Evolutionary conservation across 129 eudicot genomes (phyloP).

Genomic region (Logfia minima): DNA sequence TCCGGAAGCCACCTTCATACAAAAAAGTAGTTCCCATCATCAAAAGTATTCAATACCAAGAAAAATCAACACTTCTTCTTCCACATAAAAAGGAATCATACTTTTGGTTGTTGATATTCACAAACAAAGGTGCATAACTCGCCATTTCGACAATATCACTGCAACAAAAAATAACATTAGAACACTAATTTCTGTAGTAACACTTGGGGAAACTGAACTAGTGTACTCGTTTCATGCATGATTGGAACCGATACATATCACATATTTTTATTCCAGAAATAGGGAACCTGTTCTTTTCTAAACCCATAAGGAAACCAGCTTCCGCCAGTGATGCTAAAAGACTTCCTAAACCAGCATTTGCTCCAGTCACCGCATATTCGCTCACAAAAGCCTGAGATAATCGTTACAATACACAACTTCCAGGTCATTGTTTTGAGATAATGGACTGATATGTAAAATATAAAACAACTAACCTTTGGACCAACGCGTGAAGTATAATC

Average conservation of each 20-base stretch:
- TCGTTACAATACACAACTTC: not conserved
- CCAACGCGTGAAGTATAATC: constrained; percentile 70
- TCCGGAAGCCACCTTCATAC: constrained; percentile 73
- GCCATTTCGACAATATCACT: constrained; percentile 90
- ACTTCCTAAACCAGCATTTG: constrained; percentile 87
- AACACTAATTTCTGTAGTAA: not conserved
- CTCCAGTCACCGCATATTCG: constrained; percentile 91
- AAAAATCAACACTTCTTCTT: not conserved
- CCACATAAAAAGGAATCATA: constrained; percentile 22
- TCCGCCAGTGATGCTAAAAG: constrained; percentile 83
- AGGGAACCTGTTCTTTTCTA: constrained; percentile 84
- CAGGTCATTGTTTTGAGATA: constrained; percentile 2
- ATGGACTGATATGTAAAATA: not conserved
- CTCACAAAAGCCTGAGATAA: constrained; percentile 93
- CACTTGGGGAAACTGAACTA: not conserved
- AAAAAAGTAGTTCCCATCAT: constrained; percentile 1
- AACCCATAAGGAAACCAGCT: constrained; percentile 88
- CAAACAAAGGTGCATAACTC: constrained; percentile 92
- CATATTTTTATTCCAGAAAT: too few relatives aligned
- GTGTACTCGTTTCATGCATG: not conserved
- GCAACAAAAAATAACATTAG: constrained; percentile 23
- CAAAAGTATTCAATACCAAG: not conserved
- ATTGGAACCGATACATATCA: too few relatives aligned
- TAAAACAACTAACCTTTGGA: constrained; percentile 68
- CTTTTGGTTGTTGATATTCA: constrained; percentile 60